phyloP scores from a whole-genome alignment of 768 basidiomycete species.

The Agrocybe chaxingu region DNA sequence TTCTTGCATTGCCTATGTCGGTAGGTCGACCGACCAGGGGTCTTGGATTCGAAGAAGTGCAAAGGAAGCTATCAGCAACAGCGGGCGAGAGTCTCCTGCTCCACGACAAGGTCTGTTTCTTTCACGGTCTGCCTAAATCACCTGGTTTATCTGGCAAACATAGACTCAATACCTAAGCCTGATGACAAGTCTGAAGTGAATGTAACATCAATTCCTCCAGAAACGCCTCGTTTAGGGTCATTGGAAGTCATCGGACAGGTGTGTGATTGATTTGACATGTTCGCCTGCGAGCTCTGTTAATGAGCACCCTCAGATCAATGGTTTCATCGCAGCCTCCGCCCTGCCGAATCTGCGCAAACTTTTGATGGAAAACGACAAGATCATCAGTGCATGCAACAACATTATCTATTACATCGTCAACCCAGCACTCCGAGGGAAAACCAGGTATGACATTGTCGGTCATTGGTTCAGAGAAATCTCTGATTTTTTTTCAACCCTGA shows the following conservation, averaged over 20 bases:
- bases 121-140: not conserved
- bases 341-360: constrained; percentile 78
- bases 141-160: not conserved
- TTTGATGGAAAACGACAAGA: constrained; percentile 81
- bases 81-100: constrained; percentile 71
- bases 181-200: constrained; percentile 61
- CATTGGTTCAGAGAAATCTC: not conserved
- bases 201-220: constrained; percentile 32
- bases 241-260: constrained; percentile 49
- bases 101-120: constrained; percentile 40
- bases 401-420: constrained; percentile 82
- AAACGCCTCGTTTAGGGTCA: constrained; percentile 30
- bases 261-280: constrained; percentile 6
- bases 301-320: constrained; percentile 51
- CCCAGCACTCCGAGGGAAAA: constrained; percentile 75
- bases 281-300: constrained; percentile 7
- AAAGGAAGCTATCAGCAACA: constrained; percentile 57
- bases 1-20: constrained; percentile 67
- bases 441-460: constrained; percentile 45
- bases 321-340: constrained; percentile 64
- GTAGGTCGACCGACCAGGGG: constrained; percentile 68
- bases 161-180: constrained; percentile 35
- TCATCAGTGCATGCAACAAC: constrained; percentile 74
- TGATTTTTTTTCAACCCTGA: not conserved
- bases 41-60: constrained; percentile 75